These are phyloP conservation scores for Dendrobium chrysotoxum DNA, from an alignment of 106 monocot species.

Conservation along the genomic window DNA sequence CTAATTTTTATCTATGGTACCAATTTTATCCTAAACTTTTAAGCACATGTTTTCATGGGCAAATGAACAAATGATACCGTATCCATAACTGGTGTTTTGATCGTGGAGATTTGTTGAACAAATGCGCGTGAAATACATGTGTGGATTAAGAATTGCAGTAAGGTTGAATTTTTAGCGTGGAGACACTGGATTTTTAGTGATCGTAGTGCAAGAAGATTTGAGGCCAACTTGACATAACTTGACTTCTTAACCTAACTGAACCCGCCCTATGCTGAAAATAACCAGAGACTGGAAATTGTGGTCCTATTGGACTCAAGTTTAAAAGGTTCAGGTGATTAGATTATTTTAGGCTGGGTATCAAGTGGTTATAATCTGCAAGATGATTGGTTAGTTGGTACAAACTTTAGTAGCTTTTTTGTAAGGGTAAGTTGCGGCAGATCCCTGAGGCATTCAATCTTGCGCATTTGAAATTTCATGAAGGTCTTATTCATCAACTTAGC, in stretches of 20 bases:
- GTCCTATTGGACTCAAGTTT: neutral
- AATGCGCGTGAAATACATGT: neutral
- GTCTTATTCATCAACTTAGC: neutral
- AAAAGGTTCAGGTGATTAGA: neutral
- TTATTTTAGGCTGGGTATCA: neutral
- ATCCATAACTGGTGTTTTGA: neutral
- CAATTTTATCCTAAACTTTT: neutral
- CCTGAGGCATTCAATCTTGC: neutral
- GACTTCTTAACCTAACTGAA: neutral
- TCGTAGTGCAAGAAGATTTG: neutral
- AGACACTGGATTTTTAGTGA: no score
- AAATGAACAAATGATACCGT: neutral
- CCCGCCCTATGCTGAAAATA: neutral
- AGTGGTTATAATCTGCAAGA: neutral
- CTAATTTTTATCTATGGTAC: neutral
- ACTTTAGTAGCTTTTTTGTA: neutral
- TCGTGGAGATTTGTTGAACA: neutral
- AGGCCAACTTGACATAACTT: neutral
- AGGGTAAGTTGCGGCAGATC: neutral
- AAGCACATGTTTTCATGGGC: neutral
- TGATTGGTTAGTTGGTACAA: neutral
- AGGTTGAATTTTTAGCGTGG: neutral
- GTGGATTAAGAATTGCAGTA: neutral
- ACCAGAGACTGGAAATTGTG: neutral
- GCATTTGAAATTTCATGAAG: neutral